Percentiles rank a stretch among this genome's conserved stretches.
phyloP scores from a whole-genome alignment of 2,329 filamentous ascomycete species.

The Plectosphaerella plurivora region DNA sequence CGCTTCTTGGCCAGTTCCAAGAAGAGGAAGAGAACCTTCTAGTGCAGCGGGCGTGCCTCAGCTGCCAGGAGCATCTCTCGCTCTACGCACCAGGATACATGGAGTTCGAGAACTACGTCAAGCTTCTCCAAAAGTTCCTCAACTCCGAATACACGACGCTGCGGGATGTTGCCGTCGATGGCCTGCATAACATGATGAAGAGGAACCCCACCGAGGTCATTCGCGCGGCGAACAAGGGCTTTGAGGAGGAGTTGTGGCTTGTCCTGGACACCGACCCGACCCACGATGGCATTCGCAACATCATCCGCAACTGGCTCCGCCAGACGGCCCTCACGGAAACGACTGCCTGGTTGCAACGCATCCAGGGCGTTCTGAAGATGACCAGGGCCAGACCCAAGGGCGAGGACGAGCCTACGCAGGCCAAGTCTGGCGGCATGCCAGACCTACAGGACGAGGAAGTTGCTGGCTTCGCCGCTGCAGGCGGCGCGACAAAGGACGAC shows the following conservation, averaged over 20 bases:
- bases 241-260: conserved; percentile 91
- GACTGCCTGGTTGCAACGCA: conserved; percentile 79
- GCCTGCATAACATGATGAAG: conserved; percentile 93
- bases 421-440: conserved; percentile 50
- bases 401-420: conserved; percentile 30
- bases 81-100: conserved; percentile 87
- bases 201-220: conserved; percentile 81
- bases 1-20: conserved; percentile 77
- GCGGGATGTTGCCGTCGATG: conserved; percentile 77
- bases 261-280: conserved; percentile 73
- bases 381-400: conserved; percentile 65
- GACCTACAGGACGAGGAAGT: conserved; percentile 96
- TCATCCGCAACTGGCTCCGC: conserved; percentile 88
- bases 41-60: conserved; percentile 71
- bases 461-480: conserved; percentile 76
- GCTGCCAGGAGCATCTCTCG: conserved; percentile 85
- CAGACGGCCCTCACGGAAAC: conserved; percentile 83
- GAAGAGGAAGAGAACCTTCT: conserved; percentile 62
- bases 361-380: conserved; percentile 85
- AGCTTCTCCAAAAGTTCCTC: conserved; percentile 72
- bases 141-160: conserved; percentile 65
- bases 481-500: conserved; percentile 48
- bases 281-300: conserved; percentile 77
- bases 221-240: conserved; percentile 65
- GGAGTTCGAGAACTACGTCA: conserved; percentile 79